phyloP scores from a whole-genome alignment of 73 alveolate genomes.

The Paramecium primaurelia region DNA sequence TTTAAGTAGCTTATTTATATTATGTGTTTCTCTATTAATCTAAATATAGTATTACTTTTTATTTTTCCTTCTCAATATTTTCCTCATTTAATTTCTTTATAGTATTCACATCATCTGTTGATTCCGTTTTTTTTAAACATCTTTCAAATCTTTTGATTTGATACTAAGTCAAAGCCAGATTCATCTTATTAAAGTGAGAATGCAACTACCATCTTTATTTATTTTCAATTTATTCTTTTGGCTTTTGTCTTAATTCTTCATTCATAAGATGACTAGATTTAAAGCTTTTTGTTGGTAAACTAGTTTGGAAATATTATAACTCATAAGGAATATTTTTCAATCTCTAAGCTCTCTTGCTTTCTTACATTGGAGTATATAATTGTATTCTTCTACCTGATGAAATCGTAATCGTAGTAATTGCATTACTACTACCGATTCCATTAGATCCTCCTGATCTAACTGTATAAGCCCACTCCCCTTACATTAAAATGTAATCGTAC shows the following conservation, averaged over 20 bases:
- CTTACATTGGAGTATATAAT: slow-evolving; percentile 7
- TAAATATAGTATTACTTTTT: neutral
- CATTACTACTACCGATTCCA: neutral
- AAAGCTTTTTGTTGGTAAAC: slow-evolving; percentile 22
- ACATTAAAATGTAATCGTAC: neutral
- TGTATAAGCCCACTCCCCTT: slow-evolving; percentile 1
- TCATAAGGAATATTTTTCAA: slow-evolving; percentile 6
- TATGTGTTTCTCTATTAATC: neutral
- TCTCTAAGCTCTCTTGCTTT: neutral
- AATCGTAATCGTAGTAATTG: neutral
- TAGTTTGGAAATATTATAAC: neutral
- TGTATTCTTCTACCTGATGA: neutral
- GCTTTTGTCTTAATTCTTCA: neutral
- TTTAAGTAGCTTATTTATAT: neutral
- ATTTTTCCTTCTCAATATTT: neutral
- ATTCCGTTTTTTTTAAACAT: neutral
- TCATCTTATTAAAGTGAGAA: neutral
- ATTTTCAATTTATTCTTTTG: neutral
- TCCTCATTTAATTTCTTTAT: neutral
- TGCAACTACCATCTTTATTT: neutral
- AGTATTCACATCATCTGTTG: neutral
- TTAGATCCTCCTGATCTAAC: neutral
- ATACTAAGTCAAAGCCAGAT: neutral
- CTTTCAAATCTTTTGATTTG: neutral
- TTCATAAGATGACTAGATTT: slow-evolving; percentile 10